phyloP scores from a whole-genome alignment of 495 filamentous ascomycete genomes.

The Hyaloscypha finlandica region DNA sequence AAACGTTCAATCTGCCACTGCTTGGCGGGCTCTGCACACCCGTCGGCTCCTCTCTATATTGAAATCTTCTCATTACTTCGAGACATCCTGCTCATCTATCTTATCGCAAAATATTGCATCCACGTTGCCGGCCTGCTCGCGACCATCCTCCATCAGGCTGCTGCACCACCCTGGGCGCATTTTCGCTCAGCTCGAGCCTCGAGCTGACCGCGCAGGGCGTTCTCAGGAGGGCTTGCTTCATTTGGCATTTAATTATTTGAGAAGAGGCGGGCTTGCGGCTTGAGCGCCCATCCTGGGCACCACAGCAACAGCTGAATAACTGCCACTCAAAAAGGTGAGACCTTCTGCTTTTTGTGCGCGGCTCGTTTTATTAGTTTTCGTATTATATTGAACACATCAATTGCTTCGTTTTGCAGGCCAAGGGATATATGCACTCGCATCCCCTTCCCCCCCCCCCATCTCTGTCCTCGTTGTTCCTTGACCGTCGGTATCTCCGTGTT shows the following conservation, averaged over 20 bases:
- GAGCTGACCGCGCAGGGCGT: background rate
- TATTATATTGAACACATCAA: background rate
- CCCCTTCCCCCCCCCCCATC: too few relatives aligned
- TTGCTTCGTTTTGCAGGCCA: background rate
- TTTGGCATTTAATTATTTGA: background rate
- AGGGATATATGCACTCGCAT: background rate
- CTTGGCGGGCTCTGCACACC: background rate
- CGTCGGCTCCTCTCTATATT: too few relatives aligned
- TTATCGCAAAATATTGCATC: conserved; percentile 11
- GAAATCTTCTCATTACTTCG: background rate
- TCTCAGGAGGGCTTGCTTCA: background rate
- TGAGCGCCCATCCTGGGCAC: background rate
- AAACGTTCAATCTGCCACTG: background rate
- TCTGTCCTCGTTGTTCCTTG: background rate
- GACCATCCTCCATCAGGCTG: background rate
- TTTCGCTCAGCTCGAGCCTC: background rate
- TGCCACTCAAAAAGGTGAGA: background rate
- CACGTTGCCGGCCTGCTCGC: conserved; percentile 5
- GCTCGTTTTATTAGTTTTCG: background rate
- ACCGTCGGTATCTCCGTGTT: background rate
- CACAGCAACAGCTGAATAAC: background rate
- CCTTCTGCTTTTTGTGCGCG: background rate
- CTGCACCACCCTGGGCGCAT: background rate
- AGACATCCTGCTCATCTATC: background rate
- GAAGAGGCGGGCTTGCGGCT: background rate